A percentile compares a stretch with the other conserved stretches of the same genome.
phyloP scores from a whole-genome alignment of 768 basidiomycete genomes.

The Erythrobasidium yunnanense region DNA sequence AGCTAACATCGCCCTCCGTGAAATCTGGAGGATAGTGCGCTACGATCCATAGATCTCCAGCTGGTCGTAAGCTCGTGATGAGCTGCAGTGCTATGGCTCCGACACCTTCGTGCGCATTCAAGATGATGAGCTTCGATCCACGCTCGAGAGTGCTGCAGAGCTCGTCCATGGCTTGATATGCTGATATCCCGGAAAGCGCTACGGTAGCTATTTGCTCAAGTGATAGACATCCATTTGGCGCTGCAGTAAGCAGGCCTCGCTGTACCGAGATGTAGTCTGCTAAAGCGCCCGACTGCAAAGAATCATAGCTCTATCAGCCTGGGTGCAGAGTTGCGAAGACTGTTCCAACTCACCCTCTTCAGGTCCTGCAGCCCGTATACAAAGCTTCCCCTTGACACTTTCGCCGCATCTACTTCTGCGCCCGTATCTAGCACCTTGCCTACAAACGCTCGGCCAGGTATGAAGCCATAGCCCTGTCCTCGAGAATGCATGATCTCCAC shows the following conservation, averaged over 20 bases:
- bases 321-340: neutral
- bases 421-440: conserved; percentile 38
- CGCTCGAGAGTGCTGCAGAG: conserved; percentile 28
- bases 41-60: conserved; percentile 30
- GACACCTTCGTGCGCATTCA: conserved; percentile 35
- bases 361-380: conserved; percentile 37
- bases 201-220: conserved; percentile 36
- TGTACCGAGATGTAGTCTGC: conserved; percentile 34
- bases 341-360: conserved; percentile 20
- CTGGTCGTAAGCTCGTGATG: conserved; percentile 23
- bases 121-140: conserved; percentile 34
- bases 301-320: neutral
- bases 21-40: conserved; percentile 32
- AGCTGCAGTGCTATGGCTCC: conserved; percentile 36
- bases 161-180: conserved; percentile 32
- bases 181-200: conserved; percentile 32
- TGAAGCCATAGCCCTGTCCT: conserved; percentile 31
- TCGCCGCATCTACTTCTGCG: conserved; percentile 11
- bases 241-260: conserved; percentile 33
- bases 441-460: conserved; percentile 36
- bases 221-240: conserved; percentile 28
- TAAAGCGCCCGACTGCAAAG: conserved; percentile 34
- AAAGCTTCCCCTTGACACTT: conserved; percentile 34
- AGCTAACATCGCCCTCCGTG: conserved; percentile 27
- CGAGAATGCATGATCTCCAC: conserved; percentile 31